Evolutionary conservation across 441 rosid species (phyloP).

Genomic region (Gossypium aridum): DNA sequence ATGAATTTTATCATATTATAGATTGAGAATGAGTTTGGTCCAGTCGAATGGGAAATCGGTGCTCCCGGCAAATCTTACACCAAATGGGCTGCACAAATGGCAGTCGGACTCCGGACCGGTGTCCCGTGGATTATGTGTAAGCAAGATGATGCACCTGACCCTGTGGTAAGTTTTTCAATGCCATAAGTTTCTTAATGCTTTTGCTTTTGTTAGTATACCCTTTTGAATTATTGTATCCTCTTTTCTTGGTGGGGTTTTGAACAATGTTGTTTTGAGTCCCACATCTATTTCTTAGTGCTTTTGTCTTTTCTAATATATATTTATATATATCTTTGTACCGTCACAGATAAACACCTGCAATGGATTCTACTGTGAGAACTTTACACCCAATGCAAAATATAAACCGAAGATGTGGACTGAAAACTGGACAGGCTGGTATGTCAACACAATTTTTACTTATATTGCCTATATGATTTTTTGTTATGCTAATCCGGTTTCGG

Average conservation of each 20-base stretch:
- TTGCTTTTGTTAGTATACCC: neutral
- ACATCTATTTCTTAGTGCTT: neutral
- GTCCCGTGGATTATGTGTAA: slow-evolving; percentile 86
- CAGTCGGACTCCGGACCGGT: slow-evolving; percentile 57
- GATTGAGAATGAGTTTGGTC: slow-evolving; percentile 72
- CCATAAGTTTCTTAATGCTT: neutral
- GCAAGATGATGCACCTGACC: slow-evolving; percentile 67
- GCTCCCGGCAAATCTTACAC: slow-evolving; percentile 53
- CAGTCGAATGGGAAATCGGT: slow-evolving; percentile 51
- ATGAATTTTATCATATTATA: slow-evolving; percentile 14
- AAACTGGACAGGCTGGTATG: slow-evolving; percentile 68
- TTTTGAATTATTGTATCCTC: neutral
- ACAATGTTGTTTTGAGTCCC: neutral
- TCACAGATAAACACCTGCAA: slow-evolving; percentile 61
- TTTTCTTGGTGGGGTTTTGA: slow-evolving; percentile 10
- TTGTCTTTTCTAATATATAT: neutral
- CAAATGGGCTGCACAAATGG: slow-evolving; percentile 64
- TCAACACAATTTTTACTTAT: neutral
- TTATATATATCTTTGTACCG: neutral
- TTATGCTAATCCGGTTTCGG: neutral
- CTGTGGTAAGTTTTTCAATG: slow-evolving; percentile 35
- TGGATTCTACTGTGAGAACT: slow-evolving; percentile 59
- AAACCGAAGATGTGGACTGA: slow-evolving; percentile 70
- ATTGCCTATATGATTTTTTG: neutral
- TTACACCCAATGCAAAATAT: slow-evolving; percentile 33